phyloP scores from a whole-genome alignment of 352 stramenopile species.

The Globisporangium rhizosaccharum region DNA sequence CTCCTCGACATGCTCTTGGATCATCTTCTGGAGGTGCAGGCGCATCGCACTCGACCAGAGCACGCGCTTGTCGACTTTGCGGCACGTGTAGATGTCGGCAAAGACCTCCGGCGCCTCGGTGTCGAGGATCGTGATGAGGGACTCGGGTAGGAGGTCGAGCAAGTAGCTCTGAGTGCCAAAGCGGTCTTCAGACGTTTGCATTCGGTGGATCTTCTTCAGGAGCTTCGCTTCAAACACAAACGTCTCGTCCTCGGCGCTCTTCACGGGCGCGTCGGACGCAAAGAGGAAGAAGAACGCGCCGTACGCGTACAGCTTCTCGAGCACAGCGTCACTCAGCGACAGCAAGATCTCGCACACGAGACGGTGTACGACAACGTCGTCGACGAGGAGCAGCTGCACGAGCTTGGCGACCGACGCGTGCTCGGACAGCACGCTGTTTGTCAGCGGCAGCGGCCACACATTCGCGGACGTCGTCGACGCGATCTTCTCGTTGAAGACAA shows the following conservation, averaged over 20 bases:
- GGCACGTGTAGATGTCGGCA: slow-evolving; percentile 55
- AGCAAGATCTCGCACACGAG: slow-evolving; percentile 64
- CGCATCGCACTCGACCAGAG: slow-evolving; percentile 71
- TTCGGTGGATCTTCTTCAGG: slow-evolving; percentile 60
- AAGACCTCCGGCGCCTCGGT: slow-evolving; percentile 54
- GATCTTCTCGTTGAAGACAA: slow-evolving; percentile 51
- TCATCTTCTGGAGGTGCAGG: slow-evolving; percentile 61
- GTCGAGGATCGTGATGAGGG: slow-evolving; percentile 64
- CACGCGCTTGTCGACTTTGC: slow-evolving; percentile 54
- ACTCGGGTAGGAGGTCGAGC: slow-evolving; percentile 64
- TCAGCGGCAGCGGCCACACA: slow-evolving; percentile 49
- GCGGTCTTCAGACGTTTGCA: slow-evolving; percentile 43
- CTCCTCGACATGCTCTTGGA: slow-evolving; percentile 65
- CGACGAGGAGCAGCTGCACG: slow-evolving; percentile 63
- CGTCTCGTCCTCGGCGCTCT: slow-evolving; percentile 16
- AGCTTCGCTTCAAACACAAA: slow-evolving; percentile 60
- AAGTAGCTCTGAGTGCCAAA: slow-evolving; percentile 57
- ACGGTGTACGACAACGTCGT: slow-evolving; percentile 37
- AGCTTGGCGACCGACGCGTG: slow-evolving; percentile 41
- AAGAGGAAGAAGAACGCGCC: slow-evolving; percentile 79
- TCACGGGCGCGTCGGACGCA: slow-evolving; percentile 22
- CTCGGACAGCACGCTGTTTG: slow-evolving; percentile 51
- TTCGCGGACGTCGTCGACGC: slow-evolving; percentile 19
- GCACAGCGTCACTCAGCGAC: slow-evolving; percentile 34
- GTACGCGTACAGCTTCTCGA: slow-evolving; percentile 50